These are phyloP conservation scores for Venturia aucupariae DNA, from an alignment of 2,329 filamentous ascomycete genomes.

Conservation along the genomic window DNA sequence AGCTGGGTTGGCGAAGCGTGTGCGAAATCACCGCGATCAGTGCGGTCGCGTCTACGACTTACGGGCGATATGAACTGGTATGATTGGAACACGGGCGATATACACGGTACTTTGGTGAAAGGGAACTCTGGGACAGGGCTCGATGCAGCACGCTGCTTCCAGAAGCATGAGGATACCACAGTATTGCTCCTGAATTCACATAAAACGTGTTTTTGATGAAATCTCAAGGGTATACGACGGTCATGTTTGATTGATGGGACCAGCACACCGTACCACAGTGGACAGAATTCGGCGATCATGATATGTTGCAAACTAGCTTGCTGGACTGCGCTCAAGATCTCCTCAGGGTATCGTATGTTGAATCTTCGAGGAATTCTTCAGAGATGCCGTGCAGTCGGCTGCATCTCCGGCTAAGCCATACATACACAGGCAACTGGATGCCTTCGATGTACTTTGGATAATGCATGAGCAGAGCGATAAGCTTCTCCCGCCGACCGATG, in stretches of 20 bases:
- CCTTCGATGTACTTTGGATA: too few relatives aligned
- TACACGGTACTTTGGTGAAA: background rate
- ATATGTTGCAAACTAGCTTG: background rate
- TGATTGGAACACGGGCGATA: background rate
- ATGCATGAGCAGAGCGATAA: background rate
- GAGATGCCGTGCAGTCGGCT: background rate
- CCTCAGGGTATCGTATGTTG: background rate
- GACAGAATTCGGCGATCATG: background rate
- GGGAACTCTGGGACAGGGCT: background rate
- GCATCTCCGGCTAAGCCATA: background rate
- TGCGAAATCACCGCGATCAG: background rate
- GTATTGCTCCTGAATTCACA: background rate
- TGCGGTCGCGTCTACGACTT: background rate
- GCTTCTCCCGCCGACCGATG: background rate
- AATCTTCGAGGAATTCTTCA: background rate
- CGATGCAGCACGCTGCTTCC: background rate
- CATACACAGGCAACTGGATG: too few relatives aligned
- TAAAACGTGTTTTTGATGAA: background rate
- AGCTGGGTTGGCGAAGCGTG: background rate
- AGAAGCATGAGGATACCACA: background rate
- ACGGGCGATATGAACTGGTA: background rate
- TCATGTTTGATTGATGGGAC: background rate
- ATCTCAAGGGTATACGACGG: background rate
- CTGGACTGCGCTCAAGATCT: background rate
- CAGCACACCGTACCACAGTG: background rate